Evolutionary conservation across 768 basidiomycete genomes (phyloP).

Genomic region (Pulveroboletus sp.): DNA sequence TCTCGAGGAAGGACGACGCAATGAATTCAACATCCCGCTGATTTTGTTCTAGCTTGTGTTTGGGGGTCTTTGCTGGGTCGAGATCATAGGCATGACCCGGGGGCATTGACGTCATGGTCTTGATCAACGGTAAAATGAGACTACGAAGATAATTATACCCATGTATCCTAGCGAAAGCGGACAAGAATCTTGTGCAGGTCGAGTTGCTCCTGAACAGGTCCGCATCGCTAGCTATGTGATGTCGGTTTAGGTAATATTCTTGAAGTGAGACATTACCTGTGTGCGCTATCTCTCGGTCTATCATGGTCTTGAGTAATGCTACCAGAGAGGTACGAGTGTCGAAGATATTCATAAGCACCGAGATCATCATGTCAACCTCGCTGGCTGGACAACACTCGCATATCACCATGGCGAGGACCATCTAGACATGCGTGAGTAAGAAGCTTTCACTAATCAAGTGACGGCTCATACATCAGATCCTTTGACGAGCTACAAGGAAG

Average conservation of each 20-base stretch:
- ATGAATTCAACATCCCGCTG: constrained; percentile 66
- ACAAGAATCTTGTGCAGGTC: constrained; percentile 81
- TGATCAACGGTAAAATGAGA: constrained; percentile 71
- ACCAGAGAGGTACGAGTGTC: constrained; percentile 72
- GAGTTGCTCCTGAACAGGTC: constrained; percentile 87
- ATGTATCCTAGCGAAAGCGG: constrained; percentile 82
- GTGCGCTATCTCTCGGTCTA: constrained; percentile 76
- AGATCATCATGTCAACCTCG: constrained; percentile 82
- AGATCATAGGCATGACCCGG: constrained; percentile 72
- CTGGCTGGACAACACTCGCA: constrained; percentile 77
- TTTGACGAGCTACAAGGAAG: constrained; percentile 55
- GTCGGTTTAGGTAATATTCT: constrained; percentile 1
- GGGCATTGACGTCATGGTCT: constrained; percentile 68
- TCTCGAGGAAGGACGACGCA: constrained; percentile 68
- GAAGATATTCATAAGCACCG: constrained; percentile 81
- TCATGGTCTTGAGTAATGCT: constrained; percentile 72
- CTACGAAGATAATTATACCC: constrained; percentile 89
- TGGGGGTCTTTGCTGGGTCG: constrained; percentile 57
- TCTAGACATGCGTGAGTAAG: constrained; percentile 36
- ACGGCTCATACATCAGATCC: constrained; percentile 57
- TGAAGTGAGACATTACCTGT: constrained; percentile 48
- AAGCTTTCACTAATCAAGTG: background rate
- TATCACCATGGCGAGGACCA: constrained; percentile 77
- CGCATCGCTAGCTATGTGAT: constrained; percentile 59
- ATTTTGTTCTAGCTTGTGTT: constrained; percentile 64